phyloP scores from a whole-genome alignment of 768 basidiomycete species.

The Russula vinacea region DNA sequence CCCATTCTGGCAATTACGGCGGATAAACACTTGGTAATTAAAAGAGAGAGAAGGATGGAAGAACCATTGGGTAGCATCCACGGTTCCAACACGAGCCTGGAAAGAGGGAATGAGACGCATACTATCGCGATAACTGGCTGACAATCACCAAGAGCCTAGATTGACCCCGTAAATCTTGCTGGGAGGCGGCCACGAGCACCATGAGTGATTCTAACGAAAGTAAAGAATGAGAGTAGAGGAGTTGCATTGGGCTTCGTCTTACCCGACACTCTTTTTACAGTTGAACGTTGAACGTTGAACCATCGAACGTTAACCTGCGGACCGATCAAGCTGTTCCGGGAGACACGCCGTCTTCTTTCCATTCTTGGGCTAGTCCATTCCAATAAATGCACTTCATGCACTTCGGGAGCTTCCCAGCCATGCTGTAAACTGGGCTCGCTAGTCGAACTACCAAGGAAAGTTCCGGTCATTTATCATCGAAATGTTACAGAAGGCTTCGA shows the following conservation, averaged over 20 bases:
- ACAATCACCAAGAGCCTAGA: slow-evolving; percentile 56
- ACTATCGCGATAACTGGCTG: neutral
- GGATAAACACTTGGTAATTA: neutral
- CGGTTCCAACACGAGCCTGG: slow-evolving; percentile 70
- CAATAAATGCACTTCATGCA: neutral
- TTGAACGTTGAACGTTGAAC: too few relatives aligned
- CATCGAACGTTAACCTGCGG: too few relatives aligned
- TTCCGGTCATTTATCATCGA: neutral
- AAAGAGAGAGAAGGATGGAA: neutral
- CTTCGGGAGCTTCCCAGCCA: too few relatives aligned
- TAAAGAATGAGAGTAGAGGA: neutral
- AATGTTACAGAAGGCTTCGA: too few relatives aligned
- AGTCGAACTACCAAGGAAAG: neutral
- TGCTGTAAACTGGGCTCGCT: too few relatives aligned
- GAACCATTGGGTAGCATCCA: slow-evolving; percentile 78
- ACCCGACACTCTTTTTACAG: neutral
- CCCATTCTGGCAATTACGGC: slow-evolving; percentile 51
- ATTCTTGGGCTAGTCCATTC: neutral
- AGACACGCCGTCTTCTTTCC: neutral
- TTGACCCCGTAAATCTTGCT: slow-evolving; percentile 70
- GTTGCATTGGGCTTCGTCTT: slow-evolving; percentile 1
- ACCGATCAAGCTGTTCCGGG: too few relatives aligned
- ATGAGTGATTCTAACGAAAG: neutral
- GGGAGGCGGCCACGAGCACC: slow-evolving; percentile 21
- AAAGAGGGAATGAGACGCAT: slow-evolving; percentile 2